These are phyloP conservation scores for Leonotis leonurus DNA, from an alignment of 257 asterid genomes.

Conservation along the genomic window DNA sequence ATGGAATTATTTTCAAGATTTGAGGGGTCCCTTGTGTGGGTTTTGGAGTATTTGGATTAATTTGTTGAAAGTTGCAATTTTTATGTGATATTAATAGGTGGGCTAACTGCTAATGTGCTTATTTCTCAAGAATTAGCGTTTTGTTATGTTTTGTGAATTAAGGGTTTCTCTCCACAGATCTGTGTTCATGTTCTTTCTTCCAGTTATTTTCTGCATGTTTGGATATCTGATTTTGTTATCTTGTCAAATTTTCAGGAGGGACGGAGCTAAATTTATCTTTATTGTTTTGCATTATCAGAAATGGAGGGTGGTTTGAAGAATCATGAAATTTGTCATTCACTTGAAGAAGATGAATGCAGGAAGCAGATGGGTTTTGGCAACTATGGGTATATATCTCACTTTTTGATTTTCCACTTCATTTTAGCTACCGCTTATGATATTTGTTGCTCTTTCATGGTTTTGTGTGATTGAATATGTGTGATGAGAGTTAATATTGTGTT, in stretches of 20 bases:
- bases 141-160: not conserved
- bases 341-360: constrained; percentile 8
- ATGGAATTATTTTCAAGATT: not conserved
- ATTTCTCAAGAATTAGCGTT: not conserved
- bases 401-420: not conserved
- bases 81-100: not conserved
- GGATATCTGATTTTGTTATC: not conserved
- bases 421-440: not conserved
- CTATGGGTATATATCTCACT: constrained; percentile 38
- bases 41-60: not conserved
- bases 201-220: not conserved
- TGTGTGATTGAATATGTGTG: not conserved
- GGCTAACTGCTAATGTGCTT: not conserved
- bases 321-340: constrained; percentile 8
- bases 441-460: not conserved
- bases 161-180: constrained; percentile 10
- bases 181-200: not conserved
- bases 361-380: constrained; percentile 31
- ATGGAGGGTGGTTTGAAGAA: constrained; percentile 29
- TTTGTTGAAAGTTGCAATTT: constrained; percentile 4
- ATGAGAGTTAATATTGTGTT: not conserved
- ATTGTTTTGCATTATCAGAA: not conserved
- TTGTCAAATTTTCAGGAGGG: constrained; percentile 19
- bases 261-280: not conserved
- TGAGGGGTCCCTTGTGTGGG: constrained; percentile 1